A percentile compares a stretch with the other conserved stretches of the same genome.
Conservation (phyloP, 2,329 filamentous ascomycete genomes). For the Monosporascus sp. region DNA sequence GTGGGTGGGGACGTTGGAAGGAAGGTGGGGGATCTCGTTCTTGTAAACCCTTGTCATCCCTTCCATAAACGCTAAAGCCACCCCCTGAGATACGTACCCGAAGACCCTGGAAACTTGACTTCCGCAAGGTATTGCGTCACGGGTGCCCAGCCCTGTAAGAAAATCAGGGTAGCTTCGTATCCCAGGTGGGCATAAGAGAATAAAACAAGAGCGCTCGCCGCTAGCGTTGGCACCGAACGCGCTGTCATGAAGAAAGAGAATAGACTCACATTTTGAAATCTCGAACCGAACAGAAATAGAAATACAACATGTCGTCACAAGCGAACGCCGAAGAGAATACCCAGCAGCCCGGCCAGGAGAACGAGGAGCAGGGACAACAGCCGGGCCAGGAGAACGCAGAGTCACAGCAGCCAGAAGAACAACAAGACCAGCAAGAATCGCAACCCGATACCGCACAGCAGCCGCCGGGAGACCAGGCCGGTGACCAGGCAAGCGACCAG, state of each 20-base stretch:
- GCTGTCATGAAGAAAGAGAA: not conserved
- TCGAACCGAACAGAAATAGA: not conserved
- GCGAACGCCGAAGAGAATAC: constrained; percentile 9
- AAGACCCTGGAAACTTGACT: not conserved
- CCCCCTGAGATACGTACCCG: not conserved
- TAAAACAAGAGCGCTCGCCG: constrained; percentile 15
- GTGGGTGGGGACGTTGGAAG: not conserved
- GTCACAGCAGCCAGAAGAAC: not conserved
- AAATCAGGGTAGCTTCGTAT: constrained; percentile 6
- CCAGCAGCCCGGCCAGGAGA: constrained; percentile 6
- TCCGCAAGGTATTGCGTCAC: constrained; percentile 12
- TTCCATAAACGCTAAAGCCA: not conserved
- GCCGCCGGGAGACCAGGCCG: constrained; percentile 4
- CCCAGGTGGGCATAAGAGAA: constrained; percentile 4
- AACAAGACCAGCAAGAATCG: constrained; percentile 6
- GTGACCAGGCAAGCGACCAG: too few species aligned
- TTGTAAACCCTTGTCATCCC: not conserved
- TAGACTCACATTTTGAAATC: not conserved
- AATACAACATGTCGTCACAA: constrained; percentile 10
- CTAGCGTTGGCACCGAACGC: not conserved
- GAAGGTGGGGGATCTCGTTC: not conserved
- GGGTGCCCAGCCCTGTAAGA: constrained; percentile 2
- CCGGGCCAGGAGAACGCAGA: not conserved
- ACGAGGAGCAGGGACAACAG: constrained; percentile 7
- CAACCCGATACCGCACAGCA: constrained; percentile 3